Evolutionary conservation across 805 yeast species (phyloP).

Genomic region (Helenozyma rhizophorensis): DNA sequence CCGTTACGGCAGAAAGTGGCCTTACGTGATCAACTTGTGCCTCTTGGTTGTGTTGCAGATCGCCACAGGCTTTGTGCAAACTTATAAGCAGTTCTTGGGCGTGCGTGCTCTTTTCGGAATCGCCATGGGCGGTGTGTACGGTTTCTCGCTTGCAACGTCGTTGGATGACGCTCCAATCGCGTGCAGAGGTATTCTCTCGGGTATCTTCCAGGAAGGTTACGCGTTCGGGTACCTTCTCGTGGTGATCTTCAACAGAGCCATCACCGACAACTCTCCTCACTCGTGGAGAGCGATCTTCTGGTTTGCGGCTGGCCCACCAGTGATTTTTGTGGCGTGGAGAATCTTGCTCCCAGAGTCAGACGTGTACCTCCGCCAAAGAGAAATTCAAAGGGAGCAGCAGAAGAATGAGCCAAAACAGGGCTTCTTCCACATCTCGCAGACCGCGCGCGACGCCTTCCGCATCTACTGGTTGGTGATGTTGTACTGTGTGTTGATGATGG

Average conservation of each 20-base stretch:
- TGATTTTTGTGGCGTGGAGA: slow-evolving; percentile 56
- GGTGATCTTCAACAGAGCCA: slow-evolving; percentile 61
- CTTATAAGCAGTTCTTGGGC: slow-evolving; percentile 54
- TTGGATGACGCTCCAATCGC: slow-evolving; percentile 58
- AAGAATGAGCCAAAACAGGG: neutral
- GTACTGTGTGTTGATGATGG: slow-evolving; percentile 49
- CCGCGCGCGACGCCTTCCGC: slow-evolving; percentile 25
- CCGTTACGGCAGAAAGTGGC: slow-evolving; percentile 58
- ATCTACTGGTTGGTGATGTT: slow-evolving; percentile 58
- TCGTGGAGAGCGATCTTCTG: slow-evolving; percentile 66
- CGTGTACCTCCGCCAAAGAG: slow-evolving; percentile 33
- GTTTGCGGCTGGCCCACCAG: slow-evolving; percentile 69
- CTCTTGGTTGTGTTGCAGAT: slow-evolving; percentile 52
- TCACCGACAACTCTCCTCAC: slow-evolving; percentile 42
- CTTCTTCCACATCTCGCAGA: neutral
- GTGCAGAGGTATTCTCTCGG: slow-evolving; percentile 58
- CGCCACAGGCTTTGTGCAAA: slow-evolving; percentile 59
- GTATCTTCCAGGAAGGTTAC: slow-evolving; percentile 77
- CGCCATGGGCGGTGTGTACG: slow-evolving; percentile 70
- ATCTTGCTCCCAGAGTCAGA: slow-evolving; percentile 54
- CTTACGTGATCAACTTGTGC: slow-evolving; percentile 43
- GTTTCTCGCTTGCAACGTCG: slow-evolving; percentile 62
- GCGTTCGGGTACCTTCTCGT: slow-evolving; percentile 66
- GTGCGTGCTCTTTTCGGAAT: slow-evolving; percentile 63
- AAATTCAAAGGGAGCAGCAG: slow-evolving; percentile 5